Evolutionary conservation across 73 alveolate species (phyloP), one percentile per base, ranked within the genome.

Genomic region (Paramecium sexaurelia): DNA sequence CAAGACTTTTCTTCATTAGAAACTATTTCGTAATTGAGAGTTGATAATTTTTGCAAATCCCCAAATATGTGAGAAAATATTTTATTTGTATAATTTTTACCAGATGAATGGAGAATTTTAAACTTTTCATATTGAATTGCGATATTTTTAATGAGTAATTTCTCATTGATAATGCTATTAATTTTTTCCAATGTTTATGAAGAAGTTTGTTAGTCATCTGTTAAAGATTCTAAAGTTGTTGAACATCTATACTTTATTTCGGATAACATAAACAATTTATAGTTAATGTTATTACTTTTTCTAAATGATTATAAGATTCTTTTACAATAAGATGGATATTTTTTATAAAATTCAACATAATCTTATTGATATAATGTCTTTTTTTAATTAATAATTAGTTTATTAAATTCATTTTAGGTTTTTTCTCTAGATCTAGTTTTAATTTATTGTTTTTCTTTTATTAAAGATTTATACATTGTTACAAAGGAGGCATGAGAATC

Each of bases 191-290:
- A 19, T 1, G 29, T 45, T 17, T 39, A 39, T 1, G 26, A 24
- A 17, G 26, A 19, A 0, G 45, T 39, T 24, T 78, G 9, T 36
- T 78, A 56, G 17, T 32, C 29, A 78, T 78, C 90, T 0, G 55
- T 78, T 43, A 78, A 45, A 24, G 90, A 78, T 45, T 78, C 90
- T 41, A 78, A 78, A 13, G 90, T 78, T 40, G 90, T 41, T 3
- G 90, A 24, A 45, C 90, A 78, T 43, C 90, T 78, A 27, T 78
- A 78, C 36, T 78, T 78, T 2, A 78, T 78, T 43, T 78, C 43
- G 6, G 90, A 78, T 17, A 78, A 13, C 71, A 40, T 39, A 78
- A 24, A 43, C 22, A 78, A 22, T 45, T 24, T 41, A 17, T 39
- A 78, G 24, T 78, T 78, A 0, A 24, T 22, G 4, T 20, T 24